phyloP scores from a whole-genome alignment of 148 eudicot species.

The Chenopodium suecicum region DNA sequence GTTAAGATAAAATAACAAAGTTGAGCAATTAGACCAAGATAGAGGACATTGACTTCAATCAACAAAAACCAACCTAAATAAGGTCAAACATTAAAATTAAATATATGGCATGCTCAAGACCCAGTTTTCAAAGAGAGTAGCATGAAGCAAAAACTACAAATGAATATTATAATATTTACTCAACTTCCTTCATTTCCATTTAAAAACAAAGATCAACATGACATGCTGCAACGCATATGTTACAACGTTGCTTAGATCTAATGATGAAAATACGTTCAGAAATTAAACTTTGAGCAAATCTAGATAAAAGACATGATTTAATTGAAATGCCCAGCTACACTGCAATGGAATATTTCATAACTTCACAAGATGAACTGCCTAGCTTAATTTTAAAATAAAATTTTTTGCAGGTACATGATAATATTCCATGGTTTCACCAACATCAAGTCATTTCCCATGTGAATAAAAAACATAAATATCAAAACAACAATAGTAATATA shows the following conservation, averaged over 20 bases:
- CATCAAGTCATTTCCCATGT: background rate
- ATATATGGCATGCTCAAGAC: background rate
- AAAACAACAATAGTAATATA: background rate
- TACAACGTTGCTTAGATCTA: background rate
- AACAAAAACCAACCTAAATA: background rate
- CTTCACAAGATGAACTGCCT: background rate
- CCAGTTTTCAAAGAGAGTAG: background rate
- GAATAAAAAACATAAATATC: background rate
- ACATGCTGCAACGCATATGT: background rate
- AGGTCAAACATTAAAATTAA: background rate
- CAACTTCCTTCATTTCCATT: background rate
- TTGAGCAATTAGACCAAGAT: conserved; percentile 7
- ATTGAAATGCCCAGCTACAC: background rate
- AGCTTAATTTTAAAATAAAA: background rate
- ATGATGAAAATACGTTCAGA: background rate
- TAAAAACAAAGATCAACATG: background rate
- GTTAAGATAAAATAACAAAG: conserved; percentile 19
- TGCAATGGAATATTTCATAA: background rate
- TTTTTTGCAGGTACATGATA: background rate
- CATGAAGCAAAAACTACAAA: background rate
- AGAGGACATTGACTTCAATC: background rate
- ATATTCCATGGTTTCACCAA: background rate
- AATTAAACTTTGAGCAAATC: background rate
- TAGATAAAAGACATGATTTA: background rate
- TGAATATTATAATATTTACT: background rate